These are phyloP conservation scores for Dioszegia hungarica DNA, from an alignment of 768 basidiomycete genomes.

Conservation along the genomic window DNA sequence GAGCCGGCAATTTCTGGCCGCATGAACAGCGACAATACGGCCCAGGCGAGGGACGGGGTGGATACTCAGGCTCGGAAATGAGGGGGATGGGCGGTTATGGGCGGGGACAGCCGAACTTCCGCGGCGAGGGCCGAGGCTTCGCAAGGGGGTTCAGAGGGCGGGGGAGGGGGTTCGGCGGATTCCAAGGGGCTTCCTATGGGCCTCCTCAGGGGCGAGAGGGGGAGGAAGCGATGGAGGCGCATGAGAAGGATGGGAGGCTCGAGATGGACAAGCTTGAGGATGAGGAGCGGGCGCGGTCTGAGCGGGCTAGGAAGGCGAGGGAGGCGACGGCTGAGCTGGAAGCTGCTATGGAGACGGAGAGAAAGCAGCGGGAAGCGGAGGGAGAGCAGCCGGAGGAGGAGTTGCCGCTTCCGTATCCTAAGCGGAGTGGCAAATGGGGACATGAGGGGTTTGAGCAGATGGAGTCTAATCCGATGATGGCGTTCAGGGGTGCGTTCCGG, in stretches of 20 bases:
- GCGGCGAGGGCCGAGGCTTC: conserved; percentile 4
- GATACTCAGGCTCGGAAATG: conserved; percentile 21
- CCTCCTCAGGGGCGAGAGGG: neutral
- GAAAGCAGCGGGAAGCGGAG: neutral
- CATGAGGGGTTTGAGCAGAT: conserved; percentile 36
- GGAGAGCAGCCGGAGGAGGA: neutral
- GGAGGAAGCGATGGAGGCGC: neutral
- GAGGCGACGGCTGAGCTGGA: neutral
- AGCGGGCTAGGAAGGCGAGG: neutral
- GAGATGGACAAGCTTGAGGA: conserved; percentile 27
- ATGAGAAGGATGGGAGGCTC: conserved; percentile 4
- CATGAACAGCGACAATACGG: conserved; percentile 76
- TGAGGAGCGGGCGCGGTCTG: conserved; percentile 9
- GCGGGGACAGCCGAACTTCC: conserved; percentile 56
- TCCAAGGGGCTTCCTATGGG: neutral
- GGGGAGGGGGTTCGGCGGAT: conserved; percentile 16
- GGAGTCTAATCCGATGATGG: neutral
- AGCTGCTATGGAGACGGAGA: neutral
- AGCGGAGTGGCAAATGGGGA: conserved; percentile 25
- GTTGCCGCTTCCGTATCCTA: neutral
- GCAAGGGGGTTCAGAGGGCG: conserved; percentile 30
- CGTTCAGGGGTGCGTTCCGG: neutral
- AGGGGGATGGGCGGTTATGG: conserved; percentile 51
- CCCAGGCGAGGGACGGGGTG: conserved; percentile 31
- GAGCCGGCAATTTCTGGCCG: conserved; percentile 88